Evolutionary conservation across 2,329 filamentous ascomycete genomes (phyloP), one percentile per base, ranked within the genome.

Genomic region (Fusarium dimerum): DNA sequence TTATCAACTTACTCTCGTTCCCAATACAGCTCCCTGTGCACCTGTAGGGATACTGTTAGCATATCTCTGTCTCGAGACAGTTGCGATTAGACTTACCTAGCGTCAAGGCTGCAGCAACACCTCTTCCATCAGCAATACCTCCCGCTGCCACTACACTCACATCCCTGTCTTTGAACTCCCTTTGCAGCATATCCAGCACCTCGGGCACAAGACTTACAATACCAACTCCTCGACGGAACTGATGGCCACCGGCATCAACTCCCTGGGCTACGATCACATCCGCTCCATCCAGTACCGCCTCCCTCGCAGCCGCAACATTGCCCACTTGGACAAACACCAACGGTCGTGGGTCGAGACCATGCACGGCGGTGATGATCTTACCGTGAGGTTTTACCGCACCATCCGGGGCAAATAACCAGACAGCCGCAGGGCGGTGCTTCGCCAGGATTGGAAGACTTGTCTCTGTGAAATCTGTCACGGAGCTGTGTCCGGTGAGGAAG

Each of bases 371-470:
- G 36, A 78, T 69, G 41, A 78, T 72, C 46, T 50, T 61, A 7
- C 51, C 58, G 48, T 75, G 70, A 11, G 73, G 71, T 15, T 73
- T 70, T 17, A 72, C 65, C 15, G 75, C 66, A 6, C 73, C 71
- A 32, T 73, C 70, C 2, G 84, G 83, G 3, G 85, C 86, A 62
- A 88, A 89, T 43, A 89, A 76, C 86, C 86, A 89, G 9, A 86
- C 74, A 1, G 83, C 85, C 3, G 78, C 79, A 2, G 85, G 84
- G 0, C 69, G 70, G 66, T 84, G 78, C 54, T 74, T 70, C 20
- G 65, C 64, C 16, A 89, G 71, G 12, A 87, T 57, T 1, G 79
- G 78, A 2, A 83, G 65, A 2, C 75, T 73, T n/a, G 73, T 77
- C 50, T 68, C 54, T 26, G 60, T 53, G 57, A 81, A 80, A 46